Percentiles rank a stretch among this genome's conserved stretches.
These are phyloP conservation scores for Diaporthe vaccinii DNA, from an alignment of 2,329 filamentous ascomycete species.

Conservation along the genomic window DNA sequence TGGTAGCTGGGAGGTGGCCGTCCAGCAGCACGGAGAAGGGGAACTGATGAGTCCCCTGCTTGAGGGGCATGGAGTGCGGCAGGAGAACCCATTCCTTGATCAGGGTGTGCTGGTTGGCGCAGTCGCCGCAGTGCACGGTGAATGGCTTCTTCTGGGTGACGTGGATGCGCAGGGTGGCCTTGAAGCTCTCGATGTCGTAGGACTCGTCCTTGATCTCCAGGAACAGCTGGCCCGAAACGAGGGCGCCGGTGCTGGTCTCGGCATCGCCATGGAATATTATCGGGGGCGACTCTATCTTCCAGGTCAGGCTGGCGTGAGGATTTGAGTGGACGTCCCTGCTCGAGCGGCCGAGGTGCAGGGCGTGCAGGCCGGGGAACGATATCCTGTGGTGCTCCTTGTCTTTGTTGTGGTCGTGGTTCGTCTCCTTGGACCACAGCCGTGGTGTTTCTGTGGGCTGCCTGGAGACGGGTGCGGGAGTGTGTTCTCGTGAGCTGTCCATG, in stretches of 20 bases:
- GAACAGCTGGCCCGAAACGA: conserved; percentile 87
- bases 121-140: conserved; percentile 82
- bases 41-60: conserved; percentile 78
- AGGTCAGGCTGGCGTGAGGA: conserved; percentile 60
- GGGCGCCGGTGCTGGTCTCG: conserved; percentile 82
- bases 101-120: conserved; percentile 78
- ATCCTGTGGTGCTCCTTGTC: conserved; percentile 51
- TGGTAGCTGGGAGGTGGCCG: conserved; percentile 87
- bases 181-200: conserved; percentile 79
- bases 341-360: conserved; percentile 57
- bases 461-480: conserved; percentile 44
- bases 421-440: conserved; percentile 35
- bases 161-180: conserved; percentile 78
- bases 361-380: conserved; percentile 57
- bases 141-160: conserved; percentile 87
- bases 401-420: conserved; percentile 37
- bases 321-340: conserved; percentile 57
- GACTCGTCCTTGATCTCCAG: conserved; percentile 77
- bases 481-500: conserved; percentile 45
- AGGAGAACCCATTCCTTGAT: conserved; percentile 86
- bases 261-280: conserved; percentile 85
- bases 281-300: conserved; percentile 86
- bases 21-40: conserved; percentile 91
- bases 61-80: conserved; percentile 64
- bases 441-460: conserved; percentile 44